Conservation (phyloP, 495 filamentous ascomycete species). For the Lasiosphaeris hirsuta region DNA sequence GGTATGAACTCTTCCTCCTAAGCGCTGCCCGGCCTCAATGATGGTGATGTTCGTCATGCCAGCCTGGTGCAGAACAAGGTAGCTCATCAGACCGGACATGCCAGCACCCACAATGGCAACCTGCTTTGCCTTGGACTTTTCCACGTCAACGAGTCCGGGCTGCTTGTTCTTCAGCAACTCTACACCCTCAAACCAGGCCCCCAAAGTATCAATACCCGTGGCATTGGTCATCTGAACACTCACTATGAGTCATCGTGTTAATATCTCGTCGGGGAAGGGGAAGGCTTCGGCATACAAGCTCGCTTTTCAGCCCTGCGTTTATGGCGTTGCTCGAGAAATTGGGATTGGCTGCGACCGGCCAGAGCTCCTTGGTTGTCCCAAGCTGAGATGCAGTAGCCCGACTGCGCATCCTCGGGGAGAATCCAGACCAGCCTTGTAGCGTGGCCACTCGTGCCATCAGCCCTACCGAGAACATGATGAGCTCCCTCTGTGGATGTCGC, state of each 20-base stretch:
- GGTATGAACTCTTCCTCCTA: constrained; percentile 57
- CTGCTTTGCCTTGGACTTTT: constrained; percentile 52
- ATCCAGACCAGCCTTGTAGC: constrained; percentile 51
- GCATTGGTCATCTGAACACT: constrained; percentile 46
- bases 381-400: constrained; percentile 52
- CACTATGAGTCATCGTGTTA: background rate
- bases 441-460: constrained; percentile 13
- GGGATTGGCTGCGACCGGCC: constrained; percentile 43
- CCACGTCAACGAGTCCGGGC: constrained; percentile 48
- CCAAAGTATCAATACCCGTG: constrained; percentile 54
- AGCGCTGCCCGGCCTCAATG: constrained; percentile 37
- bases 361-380: constrained; percentile 39
- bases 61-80: constrained; percentile 37
- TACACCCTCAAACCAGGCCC: constrained; percentile 70
- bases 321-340: constrained; percentile 28
- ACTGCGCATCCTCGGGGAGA: constrained; percentile 42
- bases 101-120: constrained; percentile 65
- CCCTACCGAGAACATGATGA: constrained; percentile 32
- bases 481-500: constrained; percentile 16
- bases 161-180: constrained; percentile 56
- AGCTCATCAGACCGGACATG: constrained; percentile 63
- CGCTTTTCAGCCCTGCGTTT: constrained; percentile 31
- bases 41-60: constrained; percentile 40
- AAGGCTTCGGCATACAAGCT: constrained; percentile 13
- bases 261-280: background rate